Evolutionary conservation across 2,329 filamentous ascomycete species (phyloP).

Genomic region (Hymenoscyphus fructigenus): DNA sequence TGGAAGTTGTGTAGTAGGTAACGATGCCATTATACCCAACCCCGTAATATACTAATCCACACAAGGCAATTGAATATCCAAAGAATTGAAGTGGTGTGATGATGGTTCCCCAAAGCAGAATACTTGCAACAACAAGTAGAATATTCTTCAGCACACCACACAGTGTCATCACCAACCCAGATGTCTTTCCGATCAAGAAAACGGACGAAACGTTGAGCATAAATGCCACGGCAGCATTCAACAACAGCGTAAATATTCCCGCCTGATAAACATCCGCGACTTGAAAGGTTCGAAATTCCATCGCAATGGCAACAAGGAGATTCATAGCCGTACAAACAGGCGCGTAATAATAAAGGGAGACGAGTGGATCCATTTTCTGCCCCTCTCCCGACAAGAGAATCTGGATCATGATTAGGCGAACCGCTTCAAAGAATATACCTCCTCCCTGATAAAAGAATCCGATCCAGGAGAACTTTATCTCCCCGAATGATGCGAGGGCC

Average conservation of each 20-base stretch:
- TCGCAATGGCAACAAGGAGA: conserved; percentile 65
- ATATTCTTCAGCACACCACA: conserved; percentile 86
- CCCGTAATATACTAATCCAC: conserved; percentile 72
- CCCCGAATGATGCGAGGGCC: conserved; percentile 86
- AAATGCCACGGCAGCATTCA: conserved; percentile 76
- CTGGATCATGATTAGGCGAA: conserved; percentile 80
- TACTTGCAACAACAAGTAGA: conserved; percentile 73
- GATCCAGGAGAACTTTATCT: conserved; percentile 83
- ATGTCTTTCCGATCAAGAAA: conserved; percentile 83
- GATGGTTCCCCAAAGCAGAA: conserved; percentile 75
- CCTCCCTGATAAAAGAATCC: conserved; percentile 76
- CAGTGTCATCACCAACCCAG: conserved; percentile 78
- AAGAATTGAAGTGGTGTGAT: conserved; percentile 76
- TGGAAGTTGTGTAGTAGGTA: conserved; percentile 9
- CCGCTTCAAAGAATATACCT: conserved; percentile 76
- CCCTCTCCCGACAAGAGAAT: conserved; percentile 67
- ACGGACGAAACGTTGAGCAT: conserved; percentile 80
- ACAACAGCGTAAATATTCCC: conserved; percentile 67
- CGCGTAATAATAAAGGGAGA: conserved; percentile 85
- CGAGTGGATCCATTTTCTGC: conserved; percentile 88
- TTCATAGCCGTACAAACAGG: conserved; percentile 81
- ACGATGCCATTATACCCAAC: conserved; percentile 24
- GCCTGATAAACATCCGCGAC: conserved; percentile 70
- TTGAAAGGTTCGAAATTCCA: conserved; percentile 66
- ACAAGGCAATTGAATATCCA: conserved; percentile 76